A percentile compares a stretch with the other conserved stretches of the same genome.
Evolutionary conservation across 331 rosid genomes (phyloP).

Genomic region (Quercus phellos): DNA sequence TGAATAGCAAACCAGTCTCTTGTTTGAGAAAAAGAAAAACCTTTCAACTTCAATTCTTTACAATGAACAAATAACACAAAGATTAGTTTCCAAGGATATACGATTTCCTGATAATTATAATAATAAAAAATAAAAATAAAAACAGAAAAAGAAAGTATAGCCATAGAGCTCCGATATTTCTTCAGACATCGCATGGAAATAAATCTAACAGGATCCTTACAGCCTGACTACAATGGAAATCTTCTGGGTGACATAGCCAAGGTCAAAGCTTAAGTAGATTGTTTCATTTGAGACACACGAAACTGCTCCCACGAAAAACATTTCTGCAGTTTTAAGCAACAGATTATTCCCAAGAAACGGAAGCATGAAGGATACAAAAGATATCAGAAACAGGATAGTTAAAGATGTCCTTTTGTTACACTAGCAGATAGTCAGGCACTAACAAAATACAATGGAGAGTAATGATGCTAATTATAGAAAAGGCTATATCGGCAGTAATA

Average conservation of each 20-base stretch:
- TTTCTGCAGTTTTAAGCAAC: constrained; percentile 55
- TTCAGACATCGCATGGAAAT: background rate
- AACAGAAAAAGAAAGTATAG: background rate
- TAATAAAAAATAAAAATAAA: background rate
- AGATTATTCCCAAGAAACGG: constrained; percentile 1
- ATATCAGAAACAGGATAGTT: background rate
- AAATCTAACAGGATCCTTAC: constrained; percentile 8
- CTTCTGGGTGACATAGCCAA: constrained; percentile 8
- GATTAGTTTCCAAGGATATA: background rate
- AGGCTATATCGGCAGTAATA: background rate
- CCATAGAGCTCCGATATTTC: background rate
- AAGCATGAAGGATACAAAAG: background rate
- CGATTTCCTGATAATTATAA: constrained; percentile 1
- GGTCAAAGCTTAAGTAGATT: background rate
- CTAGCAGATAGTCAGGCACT: background rate
- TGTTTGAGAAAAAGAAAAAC: background rate
- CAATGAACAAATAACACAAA: constrained; percentile 15
- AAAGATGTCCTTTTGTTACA: background rate
- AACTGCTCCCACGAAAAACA: constrained; percentile 57
- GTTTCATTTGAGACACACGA: constrained; percentile 48
- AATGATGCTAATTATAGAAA: background rate
- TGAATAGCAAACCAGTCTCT: background rate
- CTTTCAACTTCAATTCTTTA: constrained; percentile 18
- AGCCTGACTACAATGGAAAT: background rate
- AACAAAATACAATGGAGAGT: background rate